phyloP scores from a whole-genome alignment of 108 stramenopile genomes.

The Parietichytrium sp. region DNA sequence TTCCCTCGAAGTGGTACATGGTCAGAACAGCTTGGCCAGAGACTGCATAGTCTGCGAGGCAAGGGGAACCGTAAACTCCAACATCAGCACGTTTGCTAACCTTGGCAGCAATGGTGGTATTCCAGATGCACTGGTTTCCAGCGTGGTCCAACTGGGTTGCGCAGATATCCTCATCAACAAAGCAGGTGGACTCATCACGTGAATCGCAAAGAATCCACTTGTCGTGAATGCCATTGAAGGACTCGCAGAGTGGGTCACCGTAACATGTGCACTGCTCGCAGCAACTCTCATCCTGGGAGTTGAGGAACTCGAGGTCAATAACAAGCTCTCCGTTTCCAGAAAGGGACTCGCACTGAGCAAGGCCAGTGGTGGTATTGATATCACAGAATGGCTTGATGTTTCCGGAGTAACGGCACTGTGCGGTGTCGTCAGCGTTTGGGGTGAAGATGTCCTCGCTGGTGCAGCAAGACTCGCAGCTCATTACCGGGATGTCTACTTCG shows the following conservation, averaged over 20 bases:
- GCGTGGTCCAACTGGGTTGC: conserved; percentile 5
- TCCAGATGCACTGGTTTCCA: conserved; percentile 34
- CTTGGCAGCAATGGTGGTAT: neutral
- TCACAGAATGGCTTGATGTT: too few species aligned
- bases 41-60: conserved; percentile 22
- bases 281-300: neutral
- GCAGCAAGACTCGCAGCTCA: too few species aligned
- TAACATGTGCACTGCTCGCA: conserved; percentile 14
- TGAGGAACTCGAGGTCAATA: neutral
- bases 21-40: neutral
- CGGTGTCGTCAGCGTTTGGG: neutral
- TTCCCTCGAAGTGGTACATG: neutral
- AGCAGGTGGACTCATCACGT: neutral
- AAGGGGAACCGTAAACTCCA: conserved; percentile 23
- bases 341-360: too few species aligned
- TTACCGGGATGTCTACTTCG: too few species aligned
- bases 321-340: too few species aligned
- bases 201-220: conserved; percentile 1
- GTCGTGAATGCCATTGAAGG: neutral
- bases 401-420: too few species aligned
- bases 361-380: neutral
- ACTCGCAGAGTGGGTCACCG: conserved; percentile 9
- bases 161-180: neutral
- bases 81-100: neutral
- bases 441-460: too few species aligned